Conservation (phyloP, 208 protist genomes). For the Herpetomonas tarakana region DNA sequence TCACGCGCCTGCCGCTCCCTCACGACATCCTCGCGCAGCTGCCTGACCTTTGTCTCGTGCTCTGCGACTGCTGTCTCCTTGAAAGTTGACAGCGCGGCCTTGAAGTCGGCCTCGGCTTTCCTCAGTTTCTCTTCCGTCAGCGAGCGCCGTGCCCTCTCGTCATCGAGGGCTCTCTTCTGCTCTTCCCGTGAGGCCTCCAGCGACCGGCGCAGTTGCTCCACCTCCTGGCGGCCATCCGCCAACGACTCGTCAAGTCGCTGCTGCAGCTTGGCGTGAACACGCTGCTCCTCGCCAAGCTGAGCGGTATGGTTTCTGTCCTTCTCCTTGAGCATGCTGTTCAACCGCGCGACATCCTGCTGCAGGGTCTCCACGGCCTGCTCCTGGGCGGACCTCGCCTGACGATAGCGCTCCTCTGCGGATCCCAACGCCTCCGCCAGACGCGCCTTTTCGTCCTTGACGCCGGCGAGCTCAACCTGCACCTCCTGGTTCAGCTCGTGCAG, state of each 20-base stretch:
- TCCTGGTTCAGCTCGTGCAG: constrained; percentile 42
- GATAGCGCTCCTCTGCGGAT: constrained; percentile 8
- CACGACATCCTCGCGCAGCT: constrained; percentile 26
- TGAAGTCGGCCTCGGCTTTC: constrained; percentile 10
- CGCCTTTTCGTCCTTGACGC: constrained; percentile 18
- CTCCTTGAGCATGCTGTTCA: constrained; percentile 25
- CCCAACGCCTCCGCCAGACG: constrained; percentile 22
- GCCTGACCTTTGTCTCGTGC: constrained; percentile 25
- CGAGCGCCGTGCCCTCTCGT: constrained; percentile 21
- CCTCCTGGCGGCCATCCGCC: constrained; percentile 30
- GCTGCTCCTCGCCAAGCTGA: constrained; percentile 33
- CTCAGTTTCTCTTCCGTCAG: constrained; percentile 25
- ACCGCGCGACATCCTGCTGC: constrained; percentile 22
- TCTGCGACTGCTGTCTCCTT: constrained; percentile 12
- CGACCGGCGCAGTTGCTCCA: constrained; percentile 14
- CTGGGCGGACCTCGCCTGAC: constrained; percentile 11
- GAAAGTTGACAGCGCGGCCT: constrained; percentile 8
- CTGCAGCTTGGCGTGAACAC: constrained; percentile 24
- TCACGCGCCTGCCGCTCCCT: constrained; percentile 17
- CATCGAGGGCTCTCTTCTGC: constrained; percentile 14
- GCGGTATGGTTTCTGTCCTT: constrained; percentile 24
- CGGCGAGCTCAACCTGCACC: constrained; percentile 31
- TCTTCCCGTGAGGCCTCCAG: constrained; percentile 30
- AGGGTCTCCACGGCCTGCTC: constrained; percentile 17
- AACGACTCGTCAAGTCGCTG: constrained; percentile 24